Percentiles rank a stretch among this genome's conserved stretches.
These are phyloP conservation scores for Mycena rebaudengoi DNA, from an alignment of 768 basidiomycete species.

Conservation along the genomic window DNA sequence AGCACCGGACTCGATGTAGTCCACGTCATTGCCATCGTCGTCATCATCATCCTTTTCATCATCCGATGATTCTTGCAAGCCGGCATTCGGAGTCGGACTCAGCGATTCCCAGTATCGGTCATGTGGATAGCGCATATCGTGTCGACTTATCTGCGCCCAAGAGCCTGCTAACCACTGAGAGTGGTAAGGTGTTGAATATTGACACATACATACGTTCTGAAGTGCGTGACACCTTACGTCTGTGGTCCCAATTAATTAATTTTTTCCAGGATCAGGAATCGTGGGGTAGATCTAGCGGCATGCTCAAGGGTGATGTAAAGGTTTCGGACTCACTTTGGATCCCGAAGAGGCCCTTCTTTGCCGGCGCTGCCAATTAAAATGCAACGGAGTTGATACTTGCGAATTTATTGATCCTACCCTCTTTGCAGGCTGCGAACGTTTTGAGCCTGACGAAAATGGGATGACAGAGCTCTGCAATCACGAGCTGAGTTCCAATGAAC, in stretches of 20 bases:
- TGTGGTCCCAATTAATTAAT: not conserved
- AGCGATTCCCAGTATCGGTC: no score
- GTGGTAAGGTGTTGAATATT: not conserved
- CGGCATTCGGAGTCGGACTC: no score
- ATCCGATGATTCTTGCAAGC: no score
- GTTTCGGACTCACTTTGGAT: not conserved
- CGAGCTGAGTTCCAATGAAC: conserved; percentile 10
- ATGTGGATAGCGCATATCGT: no score
- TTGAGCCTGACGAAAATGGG: not conserved
- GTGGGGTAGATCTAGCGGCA: conserved; percentile 1
- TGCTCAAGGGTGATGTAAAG: not conserved
- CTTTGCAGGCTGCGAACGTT: conserved; percentile 9
- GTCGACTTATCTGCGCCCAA: not conserved
- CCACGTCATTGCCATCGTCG: no score
- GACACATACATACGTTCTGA: not conserved
- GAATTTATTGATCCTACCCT: not conserved
- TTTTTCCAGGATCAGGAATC: conserved; percentile 14
- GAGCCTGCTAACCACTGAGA: not conserved
- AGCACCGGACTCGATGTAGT: no score
- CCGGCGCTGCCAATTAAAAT: not conserved
- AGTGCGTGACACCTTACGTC: no score
- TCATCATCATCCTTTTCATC: no score
- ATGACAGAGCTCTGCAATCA: conserved; percentile 12
- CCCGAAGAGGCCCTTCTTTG: not conserved
- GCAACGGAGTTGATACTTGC: conserved; percentile 11